Evolutionary conservation across 1,139 yeast species (phyloP), one percentile per base, ranked within the genome.

Genomic region (Torulaspora globosa): DNA sequence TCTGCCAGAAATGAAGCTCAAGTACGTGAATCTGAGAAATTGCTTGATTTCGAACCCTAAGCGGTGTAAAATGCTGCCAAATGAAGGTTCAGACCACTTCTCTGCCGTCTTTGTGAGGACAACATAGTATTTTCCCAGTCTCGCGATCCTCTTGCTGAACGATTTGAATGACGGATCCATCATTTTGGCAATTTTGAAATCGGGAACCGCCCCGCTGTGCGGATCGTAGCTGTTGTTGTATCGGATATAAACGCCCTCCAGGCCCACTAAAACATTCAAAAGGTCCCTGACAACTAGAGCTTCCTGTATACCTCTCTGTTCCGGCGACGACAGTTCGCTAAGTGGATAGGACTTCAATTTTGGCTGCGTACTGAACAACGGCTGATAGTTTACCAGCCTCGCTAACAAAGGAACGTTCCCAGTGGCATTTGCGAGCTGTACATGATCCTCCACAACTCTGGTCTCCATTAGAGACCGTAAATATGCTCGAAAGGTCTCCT

Each of bases 181-280:
- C 49, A 80, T 80, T 56, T 80, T 82, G 32, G 85, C 83, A 24
- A 87, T 76, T 53, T 79, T 76, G 65, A 75, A 89, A 49, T 84
- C 92, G 1, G 95, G 94, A 10, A 49, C 42, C 9, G 44, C 48
- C 14, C 44, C 44, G 12, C 44, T 43, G 30, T 47, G 41, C 3
- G 79, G 78, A 57, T 81, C 78, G 57, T 77, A 86, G 24, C 73
- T 71, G 42, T 79, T 85, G 36, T 82, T 74, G 59, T 77, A 86
- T 37, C 90, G 71, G 23, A 92, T 79, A 56, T 84, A 88, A 29
- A 73, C 72, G 0, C 97, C 97, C 62, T 89, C 96, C 36, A 78
- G 69, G 0, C 97, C 97, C 41, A 82, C 57, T 21, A 92, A 66
- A 1, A 85, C 81, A 55, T 75, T 77, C 16, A 88, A 59, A 11